Evolutionary conservation across 2,329 filamentous ascomycete genomes (phyloP), one percentile per base, ranked within the genome.

Genomic region (Aspergillus proliferans): DNA sequence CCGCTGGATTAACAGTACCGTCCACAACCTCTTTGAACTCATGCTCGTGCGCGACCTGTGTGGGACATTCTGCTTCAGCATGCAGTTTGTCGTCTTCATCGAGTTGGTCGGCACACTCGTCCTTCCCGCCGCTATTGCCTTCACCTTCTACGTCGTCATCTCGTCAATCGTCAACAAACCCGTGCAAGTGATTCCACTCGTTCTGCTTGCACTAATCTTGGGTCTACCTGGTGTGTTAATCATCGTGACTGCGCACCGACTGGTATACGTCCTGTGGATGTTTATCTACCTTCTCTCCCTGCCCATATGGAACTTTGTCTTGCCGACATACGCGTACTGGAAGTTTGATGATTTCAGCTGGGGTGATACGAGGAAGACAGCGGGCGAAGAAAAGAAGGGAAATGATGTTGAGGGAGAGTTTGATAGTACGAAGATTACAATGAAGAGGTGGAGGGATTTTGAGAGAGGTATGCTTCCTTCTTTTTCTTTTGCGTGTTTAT

Each of bases 271-370:
- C 39, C 72, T 87, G 40, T 98, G 93, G 93, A 97, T 98, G 93
- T 67, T 93, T 40, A 93, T 97, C 70, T 98, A 98, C 70, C 82
- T 98, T 15, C 47, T 91, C 42, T 95, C 93, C 1, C 82, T 98
- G 1, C 94, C 94, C 0, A 81, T 98, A 50, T 98, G 93, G 93
- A 98, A 98, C 71, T 95, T 98, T 68, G 79, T 98, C 34, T 83
- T 98, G 7, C 93, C 93, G 0, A 82, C 83, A 6, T 98, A 98
- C 67, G 87, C 93, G 3, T 98, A 92, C 77, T 98, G 93, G 93
- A 97, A 98, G 74, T 98, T 98, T 68, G 93, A 98, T 68, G 93
- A 98, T 75, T 98, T 98, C 77, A 95, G 88, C 49, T 98, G 93
- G 93, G 93, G 93, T 63, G 94, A 98, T 56, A 98, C 93, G 48